Evolutionary conservation across 345 rosid genomes (phyloP).

Genomic region (Gossypium thurberi): DNA sequence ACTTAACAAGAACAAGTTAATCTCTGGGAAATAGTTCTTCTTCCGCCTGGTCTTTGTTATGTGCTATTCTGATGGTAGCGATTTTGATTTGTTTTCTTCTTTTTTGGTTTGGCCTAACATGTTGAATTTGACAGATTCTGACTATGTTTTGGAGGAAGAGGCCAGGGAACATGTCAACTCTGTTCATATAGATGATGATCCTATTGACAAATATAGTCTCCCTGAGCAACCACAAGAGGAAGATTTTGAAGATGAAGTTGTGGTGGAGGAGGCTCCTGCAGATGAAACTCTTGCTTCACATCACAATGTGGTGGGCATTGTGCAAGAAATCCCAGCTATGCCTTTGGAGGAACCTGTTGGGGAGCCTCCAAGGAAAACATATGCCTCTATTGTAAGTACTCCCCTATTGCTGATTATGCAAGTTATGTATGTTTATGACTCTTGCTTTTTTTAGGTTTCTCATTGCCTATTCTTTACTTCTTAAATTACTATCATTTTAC

Average conservation of each 20-base stretch:
- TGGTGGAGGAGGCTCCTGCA: constrained; percentile 49
- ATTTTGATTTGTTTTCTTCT: neutral
- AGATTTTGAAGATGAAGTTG: constrained; percentile 51
- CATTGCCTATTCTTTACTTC: neutral
- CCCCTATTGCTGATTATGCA: constrained; percentile 9
- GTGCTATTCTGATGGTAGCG: neutral
- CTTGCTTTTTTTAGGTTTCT: neutral
- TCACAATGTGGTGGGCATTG: constrained; percentile 35
- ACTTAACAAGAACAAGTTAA: neutral
- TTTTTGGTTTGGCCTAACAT: constrained; percentile 7
- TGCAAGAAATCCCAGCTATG: constrained; percentile 40
- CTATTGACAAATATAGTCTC: constrained; percentile 55
- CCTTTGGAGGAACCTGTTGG: constrained; percentile 54
- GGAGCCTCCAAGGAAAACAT: constrained; percentile 68
- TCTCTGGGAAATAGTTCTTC: neutral
- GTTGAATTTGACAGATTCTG: constrained; percentile 42
- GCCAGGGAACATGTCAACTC: constrained; percentile 61
- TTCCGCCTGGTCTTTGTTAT: neutral
- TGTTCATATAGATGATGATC: constrained; percentile 69
- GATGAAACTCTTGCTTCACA: constrained; percentile 39
- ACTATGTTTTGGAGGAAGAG: constrained; percentile 78
- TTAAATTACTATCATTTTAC: neutral
- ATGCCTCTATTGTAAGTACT: constrained; percentile 76
- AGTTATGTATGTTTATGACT: neutral
- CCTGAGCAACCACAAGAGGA: constrained; percentile 60